Evolutionary conservation across 129 eudicot species (phyloP), one percentile per base, ranked within the genome.

Genomic region (Sambucus nigra): DNA sequence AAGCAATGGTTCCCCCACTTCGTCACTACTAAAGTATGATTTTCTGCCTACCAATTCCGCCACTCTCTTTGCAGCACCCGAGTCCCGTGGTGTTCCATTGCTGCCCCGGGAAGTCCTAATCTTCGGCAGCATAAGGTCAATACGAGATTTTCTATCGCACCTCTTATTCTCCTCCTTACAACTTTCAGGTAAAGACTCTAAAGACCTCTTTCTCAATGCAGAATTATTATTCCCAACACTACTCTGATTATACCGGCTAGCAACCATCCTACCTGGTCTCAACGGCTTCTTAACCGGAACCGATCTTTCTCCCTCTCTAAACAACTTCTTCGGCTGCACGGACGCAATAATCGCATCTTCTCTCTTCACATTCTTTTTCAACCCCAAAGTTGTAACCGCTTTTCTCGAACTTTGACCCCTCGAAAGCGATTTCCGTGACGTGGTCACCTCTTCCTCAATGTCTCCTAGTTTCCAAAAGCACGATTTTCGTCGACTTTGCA

Each of bases 291-390:
- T 89, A 35, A 59, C 73, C 24, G 73, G 35, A 24, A 70, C 42
- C 59, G 82, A 75, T 8, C 84, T 82, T 0, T 82, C 98, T 19
- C 76, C 87, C 28, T 77, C 78, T 91, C 85, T 1, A 95, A 82
- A 87, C 58, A 87, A 75, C 39, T 87, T 87, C 76, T 91, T 91
- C 1, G 98, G 98, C 69, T 85, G 95, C 67, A 91, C 42, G 45
- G 79, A 66, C 13, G 61, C 63, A 7, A 85, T 15, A 14, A 91
- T 11, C 39, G 25, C 66, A 18, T 91, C 94, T 20, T 81, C 95
- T 51, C 74, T 91, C 76, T 85, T 91, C 47, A 63, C 49, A 32
- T 60, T 35, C 63, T 77, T 82, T 64, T 66, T 91, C 17, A 80
- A 50, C 35, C 79, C 82, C 41, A 79, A 40, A 5, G 95, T 74